Evolutionary conservation across 2,329 filamentous ascomycete species (phyloP), one percentile per base, ranked within the genome.

Genomic region (Talaromyces pinophilus): DNA sequence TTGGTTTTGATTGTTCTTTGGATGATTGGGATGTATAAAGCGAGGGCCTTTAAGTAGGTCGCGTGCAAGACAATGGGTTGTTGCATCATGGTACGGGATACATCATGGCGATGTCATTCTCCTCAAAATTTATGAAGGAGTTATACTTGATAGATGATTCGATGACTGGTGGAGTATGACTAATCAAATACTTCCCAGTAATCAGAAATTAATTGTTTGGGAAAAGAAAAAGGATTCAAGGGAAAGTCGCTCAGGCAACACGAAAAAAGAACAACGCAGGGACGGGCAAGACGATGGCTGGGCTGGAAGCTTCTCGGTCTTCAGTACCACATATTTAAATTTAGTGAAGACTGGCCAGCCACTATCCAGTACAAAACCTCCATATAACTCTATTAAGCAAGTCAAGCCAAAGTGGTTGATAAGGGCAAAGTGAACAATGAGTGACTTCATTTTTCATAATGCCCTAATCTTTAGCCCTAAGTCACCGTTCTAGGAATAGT

Each of bases 41-140:
- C n/a, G 35, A 59, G 40, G 28, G 10, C 10, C 4, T 25, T 60
- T 60, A 46, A 30, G 19, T 44, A 46, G 28, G 10, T 57, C 57
- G 40, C 57, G 28, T 28, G 40, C 57, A 19, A n/a, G 40, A 33
- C 15, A 17, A 30, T 30, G 7, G 13, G 30, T 5, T 13, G 62
- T 75, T 74, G 71, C 74, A 73, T 77, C 75, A 76, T 52, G 13
- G 10, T 54, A 8, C 25, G 5, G 7, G 28, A 42, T 65, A 72
- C 74, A 77, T 78, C 76, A 78, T 77, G 71, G 59, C 61, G 69
- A 75, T 75, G 73, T 76, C 73, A 76, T 69, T 46, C 55, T 40
- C 52, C 55, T 59, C 38, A 33, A 38, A 25, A 15, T 10, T 35
- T 35, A 1, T 13, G 6, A 30, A 17, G 52, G 5, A 33, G 7